phyloP scores from a whole-genome alignment of 1,284 basidiomycete species.

The Sanghuangporus weigelae region DNA sequence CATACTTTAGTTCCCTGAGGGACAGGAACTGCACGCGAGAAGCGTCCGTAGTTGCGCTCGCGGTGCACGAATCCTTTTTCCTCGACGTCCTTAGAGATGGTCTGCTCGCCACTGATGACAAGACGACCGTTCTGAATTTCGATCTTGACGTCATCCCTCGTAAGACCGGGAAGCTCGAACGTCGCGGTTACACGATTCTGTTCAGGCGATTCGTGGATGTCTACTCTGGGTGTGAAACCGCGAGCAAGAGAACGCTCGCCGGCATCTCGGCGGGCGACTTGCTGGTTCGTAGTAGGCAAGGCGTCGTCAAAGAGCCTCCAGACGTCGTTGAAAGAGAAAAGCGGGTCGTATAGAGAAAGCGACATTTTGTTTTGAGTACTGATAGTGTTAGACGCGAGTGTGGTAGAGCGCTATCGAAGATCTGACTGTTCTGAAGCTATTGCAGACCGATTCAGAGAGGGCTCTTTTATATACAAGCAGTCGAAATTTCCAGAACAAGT shows the following conservation, averaged over 20 bases:
- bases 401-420: background rate
- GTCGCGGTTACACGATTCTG: conserved; percentile 9
- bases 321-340: conserved; percentile 37
- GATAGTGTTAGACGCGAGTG: background rate
- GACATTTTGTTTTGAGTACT: conserved; percentile 26
- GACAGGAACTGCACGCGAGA: conserved; percentile 35
- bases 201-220: conserved; percentile 12
- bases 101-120: conserved; percentile 40
- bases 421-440: background rate
- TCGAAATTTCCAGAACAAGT: background rate
- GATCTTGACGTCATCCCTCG: conserved; percentile 8
- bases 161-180: conserved; percentile 39
- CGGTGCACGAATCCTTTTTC: conserved; percentile 43
- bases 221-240: conserved; percentile 12
- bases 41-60: conserved; percentile 44
- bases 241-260: conserved; percentile 7
- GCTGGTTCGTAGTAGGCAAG: conserved; percentile 20
- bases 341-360: conserved; percentile 41
- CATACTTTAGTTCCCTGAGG: conserved; percentile 15
- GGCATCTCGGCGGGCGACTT: conserved; percentile 18
- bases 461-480: background rate
- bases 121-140: conserved; percentile 9
- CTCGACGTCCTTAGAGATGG: conserved; percentile 29
- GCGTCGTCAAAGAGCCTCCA: conserved; percentile 47
- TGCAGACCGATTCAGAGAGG: background rate